phyloP scores from a whole-genome alignment of 148 eudicot species.

The Beta vulgaris region DNA sequence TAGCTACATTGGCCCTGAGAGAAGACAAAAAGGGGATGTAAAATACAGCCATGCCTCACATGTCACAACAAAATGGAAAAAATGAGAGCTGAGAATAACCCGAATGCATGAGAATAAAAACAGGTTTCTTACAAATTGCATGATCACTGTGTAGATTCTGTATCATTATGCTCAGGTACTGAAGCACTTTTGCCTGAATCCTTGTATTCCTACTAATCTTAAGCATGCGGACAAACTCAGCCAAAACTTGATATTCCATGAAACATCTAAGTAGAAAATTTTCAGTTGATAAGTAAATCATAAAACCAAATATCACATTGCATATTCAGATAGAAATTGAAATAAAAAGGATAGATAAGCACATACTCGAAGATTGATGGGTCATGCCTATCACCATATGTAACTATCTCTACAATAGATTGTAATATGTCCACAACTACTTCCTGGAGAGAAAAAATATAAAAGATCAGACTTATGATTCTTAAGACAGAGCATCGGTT shows the following conservation, averaged over 20 bases:
- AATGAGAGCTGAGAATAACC: background rate
- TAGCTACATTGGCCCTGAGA: background rate
- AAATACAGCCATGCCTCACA: background rate
- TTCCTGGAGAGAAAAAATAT: slow-evolving; percentile 29
- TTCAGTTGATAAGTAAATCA: background rate
- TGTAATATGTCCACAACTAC: slow-evolving; percentile 44
- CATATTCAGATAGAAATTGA: slow-evolving; percentile 5
- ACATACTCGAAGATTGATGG: slow-evolving; percentile 45
- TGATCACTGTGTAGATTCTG: slow-evolving; percentile 52
- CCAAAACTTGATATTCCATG: slow-evolving; percentile 47
- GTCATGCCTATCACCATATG: slow-evolving; percentile 51
- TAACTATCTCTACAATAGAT: slow-evolving; percentile 46
- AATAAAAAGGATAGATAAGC: background rate
- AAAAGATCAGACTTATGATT: background rate
- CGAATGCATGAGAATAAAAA: background rate
- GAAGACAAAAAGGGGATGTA: background rate
- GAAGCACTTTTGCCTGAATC: slow-evolving; percentile 53
- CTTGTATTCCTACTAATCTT: slow-evolving; percentile 39
- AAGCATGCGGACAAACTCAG: slow-evolving; percentile 48
- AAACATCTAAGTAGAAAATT: slow-evolving; percentile 31
- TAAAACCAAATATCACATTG: background rate
- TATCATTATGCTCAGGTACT: slow-evolving; percentile 57
- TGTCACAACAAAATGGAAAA: background rate
- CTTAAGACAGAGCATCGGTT: background rate
- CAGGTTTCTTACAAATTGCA: slow-evolving; percentile 43